These are phyloP conservation scores for Chalaropsis thielavioides DNA, from an alignment of 2,329 filamentous ascomycete genomes.

Conservation along the genomic window DNA sequence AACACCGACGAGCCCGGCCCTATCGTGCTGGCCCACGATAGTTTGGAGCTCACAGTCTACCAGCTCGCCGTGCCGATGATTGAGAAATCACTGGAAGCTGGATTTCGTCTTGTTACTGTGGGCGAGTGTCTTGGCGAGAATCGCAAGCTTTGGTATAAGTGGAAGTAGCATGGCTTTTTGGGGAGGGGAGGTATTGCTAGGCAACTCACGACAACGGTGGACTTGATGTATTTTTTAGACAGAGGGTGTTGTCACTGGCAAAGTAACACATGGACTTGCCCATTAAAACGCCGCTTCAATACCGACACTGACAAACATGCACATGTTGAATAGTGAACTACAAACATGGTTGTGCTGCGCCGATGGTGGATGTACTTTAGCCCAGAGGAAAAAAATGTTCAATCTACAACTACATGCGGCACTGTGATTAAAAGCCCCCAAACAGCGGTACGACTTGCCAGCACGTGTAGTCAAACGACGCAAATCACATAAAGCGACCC, in stretches of 20 bases:
- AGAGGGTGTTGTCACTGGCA: not conserved
- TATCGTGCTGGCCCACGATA: conserved; percentile 40
- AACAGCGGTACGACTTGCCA: not conserved
- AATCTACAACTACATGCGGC: too few species aligned
- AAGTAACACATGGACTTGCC: not conserved
- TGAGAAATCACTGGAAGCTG: conserved; percentile 12
- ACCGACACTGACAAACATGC: not conserved
- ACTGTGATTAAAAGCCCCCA: too few species aligned
- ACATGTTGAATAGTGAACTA: not conserved
- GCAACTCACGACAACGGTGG: not conserved
- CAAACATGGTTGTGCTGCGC: not conserved
- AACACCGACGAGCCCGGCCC: conserved; percentile 25
- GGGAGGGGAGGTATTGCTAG: not conserved
- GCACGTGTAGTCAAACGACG: not conserved
- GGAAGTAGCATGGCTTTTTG: conserved; percentile 1
- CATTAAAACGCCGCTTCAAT: not conserved
- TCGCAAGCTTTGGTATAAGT: conserved; percentile 37
- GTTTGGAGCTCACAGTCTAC: conserved; percentile 33
- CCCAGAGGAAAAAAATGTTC: too few species aligned
- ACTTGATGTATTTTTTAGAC: not conserved
- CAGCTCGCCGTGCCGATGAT: conserved; percentile 25
- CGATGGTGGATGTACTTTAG: too few species aligned
- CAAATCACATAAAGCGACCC: not conserved
- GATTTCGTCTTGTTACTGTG: conserved; percentile 20
- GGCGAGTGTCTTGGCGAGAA: conserved; percentile 40